Percentiles rank a stretch among this genome's conserved stretches.
phyloP scores from a whole-genome alignment of 2,329 filamentous ascomycete species.

The Mycosphaerella arachidis region DNA sequence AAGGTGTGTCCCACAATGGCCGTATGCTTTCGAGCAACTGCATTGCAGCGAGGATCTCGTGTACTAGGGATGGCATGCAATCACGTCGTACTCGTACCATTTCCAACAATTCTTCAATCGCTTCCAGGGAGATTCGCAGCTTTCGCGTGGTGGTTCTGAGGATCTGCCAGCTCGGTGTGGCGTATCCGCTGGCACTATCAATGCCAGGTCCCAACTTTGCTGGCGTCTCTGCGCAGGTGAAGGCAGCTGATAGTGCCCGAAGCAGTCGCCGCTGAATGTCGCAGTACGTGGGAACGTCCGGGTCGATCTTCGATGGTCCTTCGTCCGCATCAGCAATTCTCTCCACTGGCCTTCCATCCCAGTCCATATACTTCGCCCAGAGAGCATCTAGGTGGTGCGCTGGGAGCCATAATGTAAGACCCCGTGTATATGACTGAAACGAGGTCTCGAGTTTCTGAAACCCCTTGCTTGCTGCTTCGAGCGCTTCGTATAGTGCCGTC shows the following conservation, averaged over 20 bases:
- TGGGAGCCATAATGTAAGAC: conserved; percentile 14
- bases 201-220: background rate
- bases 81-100: conserved; percentile 12
- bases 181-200: background rate
- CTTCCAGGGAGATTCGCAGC: conserved; percentile 17
- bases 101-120: conserved; percentile 16
- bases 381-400: conserved; percentile 10
- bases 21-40: conserved; percentile 17
- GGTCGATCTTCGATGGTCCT: background rate
- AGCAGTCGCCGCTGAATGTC: conserved; percentile 9
- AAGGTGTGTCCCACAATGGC: background rate
- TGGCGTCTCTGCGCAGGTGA: conserved; percentile 9
- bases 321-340: background rate
- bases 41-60: conserved; percentile 16
- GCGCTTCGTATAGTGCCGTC: conserved; percentile 11
- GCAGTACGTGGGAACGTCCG: conserved; percentile 1
- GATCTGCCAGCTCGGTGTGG: conserved; percentile 14
- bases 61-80: conserved; percentile 14
- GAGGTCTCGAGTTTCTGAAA: conserved; percentile 12
- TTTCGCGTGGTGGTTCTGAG: conserved; percentile 17
- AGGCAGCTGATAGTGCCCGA: conserved; percentile 10
- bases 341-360: conserved; percentile 10
- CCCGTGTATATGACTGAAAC: conserved; percentile 5
- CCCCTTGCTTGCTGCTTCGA: conserved; percentile 14
- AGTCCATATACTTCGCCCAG: conserved; percentile 15